A percentile compares a stretch with the other conserved stretches of the same genome.
Conservation (phyloP, 129 eudicot genomes). For the Flaveria sonorensis region DNA sequence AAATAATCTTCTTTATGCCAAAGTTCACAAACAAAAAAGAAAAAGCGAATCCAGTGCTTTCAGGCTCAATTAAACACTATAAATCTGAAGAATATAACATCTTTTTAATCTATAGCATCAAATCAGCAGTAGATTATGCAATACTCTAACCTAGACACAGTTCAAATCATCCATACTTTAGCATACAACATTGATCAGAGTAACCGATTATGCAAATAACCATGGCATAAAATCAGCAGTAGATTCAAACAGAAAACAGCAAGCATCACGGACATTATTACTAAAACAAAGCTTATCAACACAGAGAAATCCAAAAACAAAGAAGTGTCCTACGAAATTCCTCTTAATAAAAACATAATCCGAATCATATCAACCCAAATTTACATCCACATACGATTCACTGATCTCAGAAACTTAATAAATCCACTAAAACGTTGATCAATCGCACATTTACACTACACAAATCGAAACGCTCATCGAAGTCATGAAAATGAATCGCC, state of each 20-base stretch:
- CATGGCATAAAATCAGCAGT: background rate
- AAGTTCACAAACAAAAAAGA: background rate
- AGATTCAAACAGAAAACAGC: slow-evolving; percentile 4
- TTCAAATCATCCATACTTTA: background rate
- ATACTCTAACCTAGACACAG: slow-evolving; percentile 5
- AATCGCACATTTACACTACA: slow-evolving; percentile 9
- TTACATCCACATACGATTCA: background rate
- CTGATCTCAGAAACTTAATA: background rate
- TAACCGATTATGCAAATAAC: background rate
- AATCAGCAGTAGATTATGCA: too few species aligned
- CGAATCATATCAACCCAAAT: background rate
- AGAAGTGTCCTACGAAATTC: too few species aligned
- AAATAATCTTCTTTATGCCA: slow-evolving; percentile 11
- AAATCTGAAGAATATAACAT: background rate
- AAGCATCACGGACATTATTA: background rate
- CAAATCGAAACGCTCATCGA: background rate
- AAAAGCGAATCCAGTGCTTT: slow-evolving; percentile 1
- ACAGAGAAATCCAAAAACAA: too few species aligned
- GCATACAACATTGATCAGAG: background rate
- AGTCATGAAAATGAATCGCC: background rate
- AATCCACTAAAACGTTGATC: slow-evolving; percentile 13
- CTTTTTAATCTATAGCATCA: slow-evolving; percentile 4
- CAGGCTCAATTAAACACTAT: slow-evolving; percentile 9
- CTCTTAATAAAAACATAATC: background rate
- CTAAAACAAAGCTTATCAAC: background rate